Evolutionary conservation across 805 yeast genomes (phyloP).

Genomic region (Saturnispora serradocipensis): DNA sequence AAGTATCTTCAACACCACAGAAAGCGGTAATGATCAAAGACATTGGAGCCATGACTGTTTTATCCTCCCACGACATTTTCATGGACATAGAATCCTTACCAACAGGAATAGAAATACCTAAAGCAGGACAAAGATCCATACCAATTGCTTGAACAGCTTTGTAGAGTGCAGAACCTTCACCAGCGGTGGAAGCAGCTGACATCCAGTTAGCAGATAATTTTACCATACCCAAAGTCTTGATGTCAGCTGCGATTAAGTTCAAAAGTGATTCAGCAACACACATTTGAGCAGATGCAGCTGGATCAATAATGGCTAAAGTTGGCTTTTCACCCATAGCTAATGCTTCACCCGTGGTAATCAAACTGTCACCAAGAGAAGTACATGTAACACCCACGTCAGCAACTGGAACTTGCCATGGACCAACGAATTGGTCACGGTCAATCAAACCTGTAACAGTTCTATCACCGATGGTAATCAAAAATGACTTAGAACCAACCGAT

Average conservation of each 20-base stretch:
- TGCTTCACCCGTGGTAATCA: slow-evolving; percentile 86
- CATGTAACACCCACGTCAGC: slow-evolving; percentile 97
- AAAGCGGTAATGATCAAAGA: slow-evolving; percentile 88
- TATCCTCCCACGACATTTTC: slow-evolving; percentile 96
- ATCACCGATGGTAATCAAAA: slow-evolving; percentile 96
- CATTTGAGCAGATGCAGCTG: slow-evolving; percentile 89
- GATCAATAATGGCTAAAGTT: slow-evolving; percentile 73
- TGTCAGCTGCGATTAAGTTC: slow-evolving; percentile 84
- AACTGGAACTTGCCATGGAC: slow-evolving; percentile 99
- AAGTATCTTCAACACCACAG: slow-evolving; percentile 75
- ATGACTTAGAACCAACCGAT: slow-evolving; percentile 89
- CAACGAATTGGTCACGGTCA: slow-evolving; percentile 97
- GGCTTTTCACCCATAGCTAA: slow-evolving; percentile 98
- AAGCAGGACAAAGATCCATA: slow-evolving; percentile 83
- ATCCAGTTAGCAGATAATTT: slow-evolving; percentile 98
- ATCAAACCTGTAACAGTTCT: slow-evolving; percentile 95
- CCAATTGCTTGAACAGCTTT: slow-evolving; percentile 98
- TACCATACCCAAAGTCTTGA: slow-evolving; percentile 61
- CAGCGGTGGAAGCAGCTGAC: slow-evolving; percentile 92
- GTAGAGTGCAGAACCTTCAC: slow-evolving; percentile 91
- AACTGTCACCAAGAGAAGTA: slow-evolving; percentile 71
- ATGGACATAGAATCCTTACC: slow-evolving; percentile 99
- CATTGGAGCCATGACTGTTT: slow-evolving; percentile 92
- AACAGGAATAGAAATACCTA: slow-evolving; percentile 90
- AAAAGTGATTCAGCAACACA: slow-evolving; percentile 90